Conservation (phyloP, 257 asterid genomes). For the Penstemon davidsonii region DNA sequence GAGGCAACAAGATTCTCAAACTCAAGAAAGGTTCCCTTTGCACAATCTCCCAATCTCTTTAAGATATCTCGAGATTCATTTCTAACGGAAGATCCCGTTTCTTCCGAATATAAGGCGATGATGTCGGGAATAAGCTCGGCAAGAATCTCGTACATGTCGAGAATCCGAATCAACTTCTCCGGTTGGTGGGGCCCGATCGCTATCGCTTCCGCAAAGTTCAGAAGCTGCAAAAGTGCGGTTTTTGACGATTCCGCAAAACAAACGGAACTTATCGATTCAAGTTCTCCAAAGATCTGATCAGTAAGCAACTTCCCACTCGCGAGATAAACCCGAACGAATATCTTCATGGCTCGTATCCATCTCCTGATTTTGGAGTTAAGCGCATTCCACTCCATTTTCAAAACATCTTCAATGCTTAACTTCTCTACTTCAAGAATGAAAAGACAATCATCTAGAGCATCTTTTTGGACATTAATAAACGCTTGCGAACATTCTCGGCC, state of each 20-base stretch:
- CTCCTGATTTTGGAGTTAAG: slow-evolving; percentile 48
- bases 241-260: slow-evolving; percentile 57
- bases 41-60: slow-evolving; percentile 42
- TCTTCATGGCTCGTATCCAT: slow-evolving; percentile 53
- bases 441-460: slow-evolving; percentile 42
- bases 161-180: slow-evolving; percentile 59
- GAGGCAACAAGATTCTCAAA: slow-evolving; percentile 48
- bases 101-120: slow-evolving; percentile 45
- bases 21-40: slow-evolving; percentile 37
- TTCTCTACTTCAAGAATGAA: slow-evolving; percentile 36
- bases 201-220: slow-evolving; percentile 65
- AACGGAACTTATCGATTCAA: slow-evolving; percentile 32
- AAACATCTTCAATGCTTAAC: slow-evolving; percentile 65
- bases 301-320: slow-evolving; percentile 43
- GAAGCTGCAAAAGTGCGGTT: slow-evolving; percentile 43
- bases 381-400: slow-evolving; percentile 58
- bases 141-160: slow-evolving; percentile 61
- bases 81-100: slow-evolving; percentile 30
- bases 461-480: slow-evolving; percentile 53
- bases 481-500: slow-evolving; percentile 46
- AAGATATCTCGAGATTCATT: slow-evolving; percentile 52
- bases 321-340: slow-evolving; percentile 43
- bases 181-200: slow-evolving; percentile 53
- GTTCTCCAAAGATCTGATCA: slow-evolving; percentile 50
- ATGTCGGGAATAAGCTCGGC: slow-evolving; percentile 33